Percentiles rank a stretch among this genome's conserved stretches.
Conservation (phyloP, 805 yeast genomes). For the Saturnispora ahearnii region DNA sequence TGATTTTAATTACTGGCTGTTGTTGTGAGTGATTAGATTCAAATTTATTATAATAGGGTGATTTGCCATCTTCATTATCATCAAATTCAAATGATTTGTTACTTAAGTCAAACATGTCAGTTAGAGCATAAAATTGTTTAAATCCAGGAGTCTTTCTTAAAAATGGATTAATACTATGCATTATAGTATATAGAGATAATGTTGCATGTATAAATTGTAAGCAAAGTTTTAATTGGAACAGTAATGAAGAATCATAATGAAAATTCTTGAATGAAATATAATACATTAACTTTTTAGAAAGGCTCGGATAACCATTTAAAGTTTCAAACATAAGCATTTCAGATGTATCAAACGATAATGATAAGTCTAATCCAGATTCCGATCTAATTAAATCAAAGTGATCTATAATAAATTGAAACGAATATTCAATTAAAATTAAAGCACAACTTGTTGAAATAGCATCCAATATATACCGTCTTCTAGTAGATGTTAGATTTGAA, state of each 20-base stretch:
- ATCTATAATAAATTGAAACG: constrained; percentile 8
- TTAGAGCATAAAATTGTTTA: constrained; percentile 4
- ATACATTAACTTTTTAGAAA: constrained; percentile 14
- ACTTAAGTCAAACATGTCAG: constrained; percentile 6
- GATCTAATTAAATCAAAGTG: constrained; percentile 11
- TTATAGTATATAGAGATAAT: constrained; percentile 24
- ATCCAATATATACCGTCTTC: constrained; percentile 21
- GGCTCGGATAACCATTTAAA: constrained; percentile 5
- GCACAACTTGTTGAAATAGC: constrained; percentile 22
- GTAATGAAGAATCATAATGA: constrained; percentile 11
- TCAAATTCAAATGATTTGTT: not conserved
- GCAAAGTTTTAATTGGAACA: constrained; percentile 22
- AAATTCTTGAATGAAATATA: constrained; percentile 16
- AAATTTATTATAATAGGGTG: not conserved
- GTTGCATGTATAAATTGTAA: constrained; percentile 23
- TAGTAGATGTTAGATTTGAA: constrained; percentile 25
- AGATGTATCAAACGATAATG: constrained; percentile 5
- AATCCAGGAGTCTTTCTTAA: constrained; percentile 13
- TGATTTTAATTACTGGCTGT: not conserved
- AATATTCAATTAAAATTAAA: constrained; percentile 15
- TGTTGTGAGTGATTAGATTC: not conserved
- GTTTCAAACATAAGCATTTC: constrained; percentile 8
- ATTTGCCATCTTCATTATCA: not conserved
- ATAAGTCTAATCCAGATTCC: constrained; percentile 4
- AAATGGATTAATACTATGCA: constrained; percentile 23